phyloP scores from a whole-genome alignment of 2,329 filamentous ascomycete species.

The Dactylellina cionopaga region DNA sequence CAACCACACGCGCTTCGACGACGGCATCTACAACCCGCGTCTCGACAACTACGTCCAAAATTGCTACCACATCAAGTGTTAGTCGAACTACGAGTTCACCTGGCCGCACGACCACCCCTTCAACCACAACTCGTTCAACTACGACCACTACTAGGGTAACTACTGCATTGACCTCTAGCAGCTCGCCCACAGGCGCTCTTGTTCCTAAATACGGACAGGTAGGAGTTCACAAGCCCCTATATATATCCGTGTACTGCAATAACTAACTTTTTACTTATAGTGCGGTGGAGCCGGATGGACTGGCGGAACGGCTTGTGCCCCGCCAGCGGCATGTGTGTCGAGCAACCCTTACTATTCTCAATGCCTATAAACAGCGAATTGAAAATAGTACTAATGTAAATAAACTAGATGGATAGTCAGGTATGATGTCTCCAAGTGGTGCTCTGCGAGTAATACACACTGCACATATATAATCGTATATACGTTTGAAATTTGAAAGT shows the following conservation, averaged over 20 bases:
- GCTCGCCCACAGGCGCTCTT: background rate
- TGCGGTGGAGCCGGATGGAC: conserved; percentile 63
- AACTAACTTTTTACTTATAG: conserved; percentile 57
- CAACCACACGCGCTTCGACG: conserved; percentile 15
- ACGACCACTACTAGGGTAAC: conserved; percentile 1
- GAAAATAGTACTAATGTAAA: conserved; percentile 1
- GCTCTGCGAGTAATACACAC: no score
- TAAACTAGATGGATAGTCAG: background rate
- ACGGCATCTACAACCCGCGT: background rate
- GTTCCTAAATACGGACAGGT: no score
- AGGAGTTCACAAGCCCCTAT: no score
- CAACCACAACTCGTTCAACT: background rate
- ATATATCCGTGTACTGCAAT: conserved; percentile 41
- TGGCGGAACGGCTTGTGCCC: conserved; percentile 61
- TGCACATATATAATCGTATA: no score
- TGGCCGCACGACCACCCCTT: conserved; percentile 10
- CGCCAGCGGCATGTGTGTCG: conserved; percentile 61
- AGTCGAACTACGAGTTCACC: background rate
- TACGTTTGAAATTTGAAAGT: no score
- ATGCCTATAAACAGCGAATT: conserved; percentile 58
- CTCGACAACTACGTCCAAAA: conserved; percentile 5
- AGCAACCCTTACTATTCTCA: conserved; percentile 64
- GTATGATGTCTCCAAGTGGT: no score
- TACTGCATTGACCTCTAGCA: conserved; percentile 10
- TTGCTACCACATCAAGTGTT: conserved; percentile 1